Percentiles rank a stretch among this genome's conserved stretches.
phyloP scores from a whole-genome alignment of 2,329 filamentous ascomycete genomes.

The Leptodontidium sp. region DNA sequence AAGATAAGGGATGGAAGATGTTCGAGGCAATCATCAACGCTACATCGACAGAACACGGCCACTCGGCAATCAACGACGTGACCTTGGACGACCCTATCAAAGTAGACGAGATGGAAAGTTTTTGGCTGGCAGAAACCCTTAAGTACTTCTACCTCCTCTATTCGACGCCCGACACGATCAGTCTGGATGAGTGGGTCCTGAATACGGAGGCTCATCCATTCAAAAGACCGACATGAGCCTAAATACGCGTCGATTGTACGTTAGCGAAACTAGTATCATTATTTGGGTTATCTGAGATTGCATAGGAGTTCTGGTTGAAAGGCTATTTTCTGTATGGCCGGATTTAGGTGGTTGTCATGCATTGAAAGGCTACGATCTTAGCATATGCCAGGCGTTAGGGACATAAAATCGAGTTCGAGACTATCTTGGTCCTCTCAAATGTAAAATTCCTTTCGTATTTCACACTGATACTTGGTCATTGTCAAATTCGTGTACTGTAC shows the following conservation, averaged over 20 bases:
- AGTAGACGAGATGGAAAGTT: conserved; percentile 80
- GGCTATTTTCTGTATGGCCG: not conserved
- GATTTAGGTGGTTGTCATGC: not conserved
- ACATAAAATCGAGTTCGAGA: conserved; percentile 9
- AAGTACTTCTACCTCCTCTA: conserved; percentile 93
- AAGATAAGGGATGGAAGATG: conserved; percentile 88
- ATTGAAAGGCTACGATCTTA: not conserved
- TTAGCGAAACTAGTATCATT: not conserved
- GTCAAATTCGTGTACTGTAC: not conserved
- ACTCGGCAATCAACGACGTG: conserved; percentile 76
- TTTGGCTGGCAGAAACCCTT: conserved; percentile 89
- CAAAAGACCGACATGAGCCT: conserved; percentile 39
- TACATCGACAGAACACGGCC: conserved; percentile 71
- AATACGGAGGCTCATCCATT: conserved; percentile 53
- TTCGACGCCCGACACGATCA: conserved; percentile 68
- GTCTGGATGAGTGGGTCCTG: conserved; percentile 72
- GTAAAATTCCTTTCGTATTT: not conserved
- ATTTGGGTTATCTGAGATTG: not conserved
- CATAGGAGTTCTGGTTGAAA: conserved; percentile 24
- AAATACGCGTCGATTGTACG: not conserved
- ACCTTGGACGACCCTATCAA: conserved; percentile 52
- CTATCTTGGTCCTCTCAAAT: conserved; percentile 3
- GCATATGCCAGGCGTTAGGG: conserved; percentile 22
- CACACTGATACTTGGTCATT: not conserved
- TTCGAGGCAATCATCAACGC: conserved; percentile 74